These are phyloP conservation scores for Syzygium aromaticum DNA, from an alignment of 345 rosid genomes.

Conservation along the genomic window DNA sequence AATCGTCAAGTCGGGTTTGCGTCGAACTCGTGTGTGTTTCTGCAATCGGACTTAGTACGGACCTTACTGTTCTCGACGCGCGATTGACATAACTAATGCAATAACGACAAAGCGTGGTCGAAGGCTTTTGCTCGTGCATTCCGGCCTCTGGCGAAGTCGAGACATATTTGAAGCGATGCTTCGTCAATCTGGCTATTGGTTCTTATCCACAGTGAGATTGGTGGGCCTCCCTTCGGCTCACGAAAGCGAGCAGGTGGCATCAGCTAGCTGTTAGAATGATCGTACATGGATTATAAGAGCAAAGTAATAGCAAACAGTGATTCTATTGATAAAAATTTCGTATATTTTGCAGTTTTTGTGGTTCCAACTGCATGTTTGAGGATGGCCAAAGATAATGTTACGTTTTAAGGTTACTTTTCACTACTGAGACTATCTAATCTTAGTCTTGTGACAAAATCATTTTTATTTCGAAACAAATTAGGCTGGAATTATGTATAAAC, in stretches of 20 bases:
- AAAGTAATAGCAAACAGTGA: background rate
- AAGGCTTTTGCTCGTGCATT: too few relatives aligned
- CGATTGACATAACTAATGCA: background rate
- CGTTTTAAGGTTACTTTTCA: background rate
- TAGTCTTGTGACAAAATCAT: background rate
- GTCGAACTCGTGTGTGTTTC: background rate
- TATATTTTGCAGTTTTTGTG: background rate
- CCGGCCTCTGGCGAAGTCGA: too few relatives aligned
- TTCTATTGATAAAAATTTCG: background rate
- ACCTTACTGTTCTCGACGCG: background rate
- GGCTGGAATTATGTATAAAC: background rate
- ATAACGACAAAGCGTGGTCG: background rate
- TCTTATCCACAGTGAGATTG: too few relatives aligned
- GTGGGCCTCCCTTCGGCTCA: too few relatives aligned
- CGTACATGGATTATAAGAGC: too few relatives aligned
- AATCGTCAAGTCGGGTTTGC: background rate
- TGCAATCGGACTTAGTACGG: background rate
- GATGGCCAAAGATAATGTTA: background rate
- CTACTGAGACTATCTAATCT: background rate
- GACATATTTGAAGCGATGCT: too few relatives aligned
- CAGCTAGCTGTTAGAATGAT: too few relatives aligned
- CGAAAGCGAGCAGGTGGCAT: too few relatives aligned
- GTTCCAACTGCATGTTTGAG: background rate
- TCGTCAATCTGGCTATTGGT: too few relatives aligned
- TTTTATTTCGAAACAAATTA: background rate